Percentiles rank a stretch among this genome's conserved stretches.
Conservation (phyloP, 495 filamentous ascomycete species). For the Hypoxylon intermedium region DNA sequence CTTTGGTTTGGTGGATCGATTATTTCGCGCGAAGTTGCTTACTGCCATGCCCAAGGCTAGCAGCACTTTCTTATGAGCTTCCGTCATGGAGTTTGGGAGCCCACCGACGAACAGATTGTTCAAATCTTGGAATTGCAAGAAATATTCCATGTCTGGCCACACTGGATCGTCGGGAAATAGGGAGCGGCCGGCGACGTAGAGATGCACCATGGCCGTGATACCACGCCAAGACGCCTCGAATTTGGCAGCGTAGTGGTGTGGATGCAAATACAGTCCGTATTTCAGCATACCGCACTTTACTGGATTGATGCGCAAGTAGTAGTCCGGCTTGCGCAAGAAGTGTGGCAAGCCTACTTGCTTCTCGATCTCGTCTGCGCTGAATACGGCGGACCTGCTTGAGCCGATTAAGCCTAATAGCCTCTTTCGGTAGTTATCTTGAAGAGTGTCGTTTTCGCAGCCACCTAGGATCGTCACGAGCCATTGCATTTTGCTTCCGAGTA, state of each 20-base stretch:
- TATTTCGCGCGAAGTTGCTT: not conserved
- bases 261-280: not conserved
- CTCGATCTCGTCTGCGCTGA: too few relatives aligned
- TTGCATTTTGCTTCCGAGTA: not conserved
- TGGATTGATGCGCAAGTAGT: not conserved
- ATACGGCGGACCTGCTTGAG: too few relatives aligned
- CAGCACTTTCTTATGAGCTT: not conserved
- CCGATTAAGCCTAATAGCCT: not conserved
- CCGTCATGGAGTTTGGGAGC: not conserved
- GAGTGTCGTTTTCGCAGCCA: not conserved
- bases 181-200: not conserved
- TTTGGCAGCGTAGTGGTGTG: not conserved
- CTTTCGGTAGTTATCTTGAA: not conserved
- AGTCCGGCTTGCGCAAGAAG: not conserved
- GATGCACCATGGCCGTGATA: not conserved
- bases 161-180: not conserved
- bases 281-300: not conserved
- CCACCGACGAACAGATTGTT: not conserved
- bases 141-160: not conserved
- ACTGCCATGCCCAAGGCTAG: not conserved
- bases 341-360: not conserved
- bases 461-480: not conserved
- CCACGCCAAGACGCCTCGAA: not conserved
- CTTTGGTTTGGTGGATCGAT: not conserved
- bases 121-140: not conserved